Evolutionary conservation across 2,329 filamentous ascomycete genomes (phyloP), one percentile per base, ranked within the genome.

Genomic region (Zasmidium cellare): DNA sequence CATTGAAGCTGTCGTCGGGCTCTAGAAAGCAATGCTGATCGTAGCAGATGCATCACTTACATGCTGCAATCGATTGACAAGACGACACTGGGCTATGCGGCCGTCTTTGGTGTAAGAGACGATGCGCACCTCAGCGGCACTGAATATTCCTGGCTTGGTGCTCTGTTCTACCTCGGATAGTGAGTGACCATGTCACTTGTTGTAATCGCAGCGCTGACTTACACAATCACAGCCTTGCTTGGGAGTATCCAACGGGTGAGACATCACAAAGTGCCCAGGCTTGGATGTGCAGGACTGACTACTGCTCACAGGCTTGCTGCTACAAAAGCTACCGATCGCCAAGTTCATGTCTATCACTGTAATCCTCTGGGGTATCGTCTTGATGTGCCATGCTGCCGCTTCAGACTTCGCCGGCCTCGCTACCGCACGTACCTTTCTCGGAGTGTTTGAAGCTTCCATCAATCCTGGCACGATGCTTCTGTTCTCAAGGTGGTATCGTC

Each of bases 391-490:
- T 50, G 69, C 70, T 3, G 68, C 61, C 9, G 65, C 68, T 6
- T 62, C 57, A 47, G 82, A 80, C 59, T 86, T 85, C 61, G 73
- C 74, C 2, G 80, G 80, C 1, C 76, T 86, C 16, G 81, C 81
- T 18, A 76, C 78, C 2, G 77, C 85, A 44, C 79, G 84, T 46
- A 82, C 82, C 24, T 74, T 87, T 6, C 77, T 82, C 3, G 84
- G 83, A 41, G 76, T 82, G 3, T 79, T 80, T 3, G 84, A 86
- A 70, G 81, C 83, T 0, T 81, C 79, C 56, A 75, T 81, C 3
- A 83, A 85, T 64, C 85, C 85, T 1, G 80, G 78, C 0, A 85
- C 87, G 58, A 85, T 87, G 77, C 71, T 88, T 1, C 83, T 88
- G 44, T 87, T 84, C 0, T 80, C 79, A 5, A 87, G 86, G 84